Percentiles rank a stretch among this genome's conserved stretches.
phyloP scores from a whole-genome alignment of 805 yeast species.

The Teunomyces stri region DNA sequence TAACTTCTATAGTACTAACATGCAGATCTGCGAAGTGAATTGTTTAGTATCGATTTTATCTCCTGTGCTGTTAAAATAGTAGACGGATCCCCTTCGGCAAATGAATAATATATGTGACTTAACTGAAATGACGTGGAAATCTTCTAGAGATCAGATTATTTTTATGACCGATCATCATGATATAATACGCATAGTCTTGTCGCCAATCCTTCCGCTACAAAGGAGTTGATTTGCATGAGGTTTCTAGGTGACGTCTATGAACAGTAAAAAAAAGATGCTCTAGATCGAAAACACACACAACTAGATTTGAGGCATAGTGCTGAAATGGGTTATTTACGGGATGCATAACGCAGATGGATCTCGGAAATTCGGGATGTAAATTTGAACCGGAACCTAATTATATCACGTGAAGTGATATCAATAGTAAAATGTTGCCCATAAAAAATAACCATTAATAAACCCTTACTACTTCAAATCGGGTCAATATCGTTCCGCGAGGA shows the following conservation, averaged over 20 bases:
- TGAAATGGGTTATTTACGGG: constrained; percentile 1
- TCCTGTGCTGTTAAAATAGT: too few species aligned
- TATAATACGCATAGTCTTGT: not conserved
- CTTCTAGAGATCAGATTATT: too few species aligned
- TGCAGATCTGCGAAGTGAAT: not conserved
- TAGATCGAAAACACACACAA: not conserved
- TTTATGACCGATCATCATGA: too few species aligned
- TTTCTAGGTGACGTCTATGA: not conserved
- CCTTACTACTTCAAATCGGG: not conserved
- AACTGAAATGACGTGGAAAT: too few species aligned
- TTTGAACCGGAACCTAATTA: not conserved
- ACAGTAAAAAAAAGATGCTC: not conserved
- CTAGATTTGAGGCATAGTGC: not conserved
- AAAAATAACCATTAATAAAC: not conserved
- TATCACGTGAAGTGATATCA: not conserved
- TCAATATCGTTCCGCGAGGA: not conserved
- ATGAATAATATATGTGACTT: too few species aligned
- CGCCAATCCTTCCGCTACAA: not conserved
- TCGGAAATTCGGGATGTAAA: not conserved
- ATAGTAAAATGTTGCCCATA: too few species aligned
- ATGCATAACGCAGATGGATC: not conserved
- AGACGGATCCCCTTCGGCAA: too few species aligned
- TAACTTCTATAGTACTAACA: not conserved
- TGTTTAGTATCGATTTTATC: too few species aligned
- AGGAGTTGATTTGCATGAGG: not conserved